Conservation (phyloP, 2,329 filamentous ascomycete species). For the Fusarium cicatricum region DNA sequence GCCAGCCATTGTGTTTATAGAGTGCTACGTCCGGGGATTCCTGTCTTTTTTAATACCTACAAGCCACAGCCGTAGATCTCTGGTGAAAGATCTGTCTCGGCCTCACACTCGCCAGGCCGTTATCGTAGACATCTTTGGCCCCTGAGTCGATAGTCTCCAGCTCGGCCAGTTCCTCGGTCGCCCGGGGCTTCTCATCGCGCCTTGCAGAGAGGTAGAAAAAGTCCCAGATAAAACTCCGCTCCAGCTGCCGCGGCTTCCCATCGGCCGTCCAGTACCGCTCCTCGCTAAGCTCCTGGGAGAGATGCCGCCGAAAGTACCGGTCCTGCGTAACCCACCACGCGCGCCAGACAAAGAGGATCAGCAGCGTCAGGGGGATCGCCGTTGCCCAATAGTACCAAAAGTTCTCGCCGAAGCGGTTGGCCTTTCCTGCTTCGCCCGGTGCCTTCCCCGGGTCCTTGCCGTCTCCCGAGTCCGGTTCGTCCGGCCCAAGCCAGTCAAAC, state of each 20-base stretch:
- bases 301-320: conserved; percentile 55
- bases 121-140: conserved; percentile 19
- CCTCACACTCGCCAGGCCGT: conserved; percentile 19
- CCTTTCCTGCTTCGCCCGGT: conserved; percentile 14
- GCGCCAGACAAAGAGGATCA: conserved; percentile 54
- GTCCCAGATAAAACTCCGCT: conserved; percentile 54
- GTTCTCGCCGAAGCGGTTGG: conserved; percentile 47
- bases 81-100: conserved; percentile 37
- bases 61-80: conserved; percentile 14
- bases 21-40: no score
- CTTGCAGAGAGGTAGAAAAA: conserved; percentile 53
- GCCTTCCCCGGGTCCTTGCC: background rate
- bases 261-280: conserved; percentile 58
- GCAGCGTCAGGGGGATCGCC: conserved; percentile 52
- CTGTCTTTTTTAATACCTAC: no score
- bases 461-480: conserved; percentile 42
- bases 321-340: conserved; percentile 59
- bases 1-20: no score
- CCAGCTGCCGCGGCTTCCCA: conserved; percentile 52
- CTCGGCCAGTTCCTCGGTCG: conserved; percentile 24
- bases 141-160: conserved; percentile 32
- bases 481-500: conserved; percentile 55
- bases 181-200: conserved; percentile 42
- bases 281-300: conserved; percentile 57
- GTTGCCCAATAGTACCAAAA: conserved; percentile 59